Percentiles rank a stretch among this genome's conserved stretches.
These are phyloP conservation scores for Fusarium torreyae DNA, from an alignment of 2,329 filamentous ascomycete species.

Conservation along the genomic window DNA sequence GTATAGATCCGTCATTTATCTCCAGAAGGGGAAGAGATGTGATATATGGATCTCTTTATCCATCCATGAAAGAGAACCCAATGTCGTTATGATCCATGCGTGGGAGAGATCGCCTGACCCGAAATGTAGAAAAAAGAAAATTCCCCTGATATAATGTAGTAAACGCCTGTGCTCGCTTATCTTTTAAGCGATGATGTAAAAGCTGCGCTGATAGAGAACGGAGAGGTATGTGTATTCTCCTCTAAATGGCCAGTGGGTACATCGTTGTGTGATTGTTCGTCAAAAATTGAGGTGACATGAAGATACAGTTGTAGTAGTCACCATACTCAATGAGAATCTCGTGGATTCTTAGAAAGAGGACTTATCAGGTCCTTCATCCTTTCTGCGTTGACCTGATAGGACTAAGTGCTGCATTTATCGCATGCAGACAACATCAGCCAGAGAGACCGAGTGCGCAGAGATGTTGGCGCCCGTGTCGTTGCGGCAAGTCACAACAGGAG, in stretches of 20 bases:
- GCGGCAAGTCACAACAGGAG: constrained; percentile 68
- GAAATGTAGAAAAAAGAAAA: constrained; percentile 25
- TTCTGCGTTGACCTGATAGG: neutral
- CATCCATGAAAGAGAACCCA: constrained; percentile 25
- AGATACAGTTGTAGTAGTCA: constrained; percentile 17
- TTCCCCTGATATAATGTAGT: constrained; percentile 22
- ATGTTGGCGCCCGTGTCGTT: constrained; percentile 65
- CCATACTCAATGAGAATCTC: constrained; percentile 18
- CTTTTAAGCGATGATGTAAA: constrained; percentile 2
- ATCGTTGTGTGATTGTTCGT: constrained; percentile 6
- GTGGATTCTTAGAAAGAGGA: neutral
- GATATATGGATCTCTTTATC: constrained; percentile 21
- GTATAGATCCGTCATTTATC: constrained; percentile 22
- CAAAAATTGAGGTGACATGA: constrained; percentile 19
- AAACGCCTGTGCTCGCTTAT: constrained; percentile 20
- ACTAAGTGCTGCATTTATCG: constrained; percentile 49
- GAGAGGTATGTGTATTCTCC: constrained; percentile 12
- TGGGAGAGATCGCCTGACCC: constrained; percentile 12
- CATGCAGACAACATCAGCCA: constrained; percentile 67
- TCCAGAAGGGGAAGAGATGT: constrained; percentile 28
- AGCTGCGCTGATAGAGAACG: neutral
- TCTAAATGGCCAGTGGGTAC: neutral
- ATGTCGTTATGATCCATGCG: constrained; percentile 15
- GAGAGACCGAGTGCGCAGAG: constrained; percentile 60
- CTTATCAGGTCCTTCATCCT: neutral